Evolutionary conservation across 78 protist species (phyloP).

Genomic region (Dictyostelium firmibasis): DNA sequence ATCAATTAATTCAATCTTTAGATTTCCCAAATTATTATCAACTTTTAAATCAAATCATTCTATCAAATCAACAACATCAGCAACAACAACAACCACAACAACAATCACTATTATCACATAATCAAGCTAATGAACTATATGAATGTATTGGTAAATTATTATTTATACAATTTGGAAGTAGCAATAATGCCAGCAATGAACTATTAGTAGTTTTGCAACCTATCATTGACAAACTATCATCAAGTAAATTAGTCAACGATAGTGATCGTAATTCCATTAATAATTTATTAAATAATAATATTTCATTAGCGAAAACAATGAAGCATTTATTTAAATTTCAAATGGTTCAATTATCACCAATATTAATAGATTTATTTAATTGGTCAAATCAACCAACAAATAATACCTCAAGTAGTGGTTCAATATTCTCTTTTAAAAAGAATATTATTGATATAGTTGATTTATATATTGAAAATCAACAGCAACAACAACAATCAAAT

Average conservation of each 20-base stretch:
- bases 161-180: not conserved
- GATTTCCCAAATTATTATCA: not conserved
- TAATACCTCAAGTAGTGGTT: not conserved
- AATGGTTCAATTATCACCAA: not conserved
- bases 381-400: constrained; percentile 21
- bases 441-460: constrained; percentile 6
- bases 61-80: not conserved
- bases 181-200: not conserved
- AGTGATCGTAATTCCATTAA: not conserved
- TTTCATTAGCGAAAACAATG: constrained; percentile 14
- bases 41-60: not conserved
- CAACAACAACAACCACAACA: not conserved
- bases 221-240: not conserved
- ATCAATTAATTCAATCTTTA: not conserved
- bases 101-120: not conserved
- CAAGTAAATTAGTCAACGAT: not conserved
- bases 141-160: constrained; percentile 41
- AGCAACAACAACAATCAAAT: not conserved
- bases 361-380: not conserved
- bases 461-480: not conserved
- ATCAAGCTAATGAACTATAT: not conserved
- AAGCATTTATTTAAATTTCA: not conserved
- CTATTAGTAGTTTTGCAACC: not conserved
- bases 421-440: constrained; percentile 33
- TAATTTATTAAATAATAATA: constrained; percentile 9